Conservation (phyloP, 345 rosid species). For the Conringia planisiliqua region DNA sequence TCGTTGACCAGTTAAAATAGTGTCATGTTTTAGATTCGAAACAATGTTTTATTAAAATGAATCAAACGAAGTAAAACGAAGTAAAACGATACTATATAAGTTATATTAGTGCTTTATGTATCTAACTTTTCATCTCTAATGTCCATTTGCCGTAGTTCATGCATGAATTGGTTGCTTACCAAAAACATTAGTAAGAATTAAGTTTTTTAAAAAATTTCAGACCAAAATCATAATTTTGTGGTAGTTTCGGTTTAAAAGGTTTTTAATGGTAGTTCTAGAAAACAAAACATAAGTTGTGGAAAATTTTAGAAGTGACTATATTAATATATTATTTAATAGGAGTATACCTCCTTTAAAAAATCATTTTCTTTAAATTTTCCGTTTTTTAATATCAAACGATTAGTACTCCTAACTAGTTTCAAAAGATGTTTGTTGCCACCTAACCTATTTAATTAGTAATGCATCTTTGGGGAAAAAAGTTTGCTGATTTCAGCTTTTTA, state of each 20-base stretch:
- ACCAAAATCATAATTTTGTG: neutral
- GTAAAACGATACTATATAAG: no score
- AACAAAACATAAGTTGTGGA: neutral
- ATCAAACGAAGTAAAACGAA: no score
- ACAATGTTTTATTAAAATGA: neutral
- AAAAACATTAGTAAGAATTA: neutral
- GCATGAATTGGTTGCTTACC: neutral
- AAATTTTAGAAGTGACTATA: neutral
- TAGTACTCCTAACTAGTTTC: neutral
- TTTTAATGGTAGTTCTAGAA: neutral
- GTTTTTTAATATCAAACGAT: neutral
- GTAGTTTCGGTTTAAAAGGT: neutral
- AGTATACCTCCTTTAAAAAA: neutral
- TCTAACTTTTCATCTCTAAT: neutral
- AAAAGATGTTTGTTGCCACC: neutral
- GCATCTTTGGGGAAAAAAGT: neutral
- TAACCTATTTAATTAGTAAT: neutral
- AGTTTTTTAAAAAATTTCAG: neutral
- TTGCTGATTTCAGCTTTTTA: neutral
- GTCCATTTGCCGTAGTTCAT: neutral
- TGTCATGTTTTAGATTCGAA: neutral
- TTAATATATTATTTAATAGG: neutral
- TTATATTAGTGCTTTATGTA: no score
- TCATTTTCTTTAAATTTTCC: neutral
- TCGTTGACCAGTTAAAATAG: neutral